Base-by-base conservation (phyloP, 139 green algal species). In the Klebsormidium nitens region DNA sequence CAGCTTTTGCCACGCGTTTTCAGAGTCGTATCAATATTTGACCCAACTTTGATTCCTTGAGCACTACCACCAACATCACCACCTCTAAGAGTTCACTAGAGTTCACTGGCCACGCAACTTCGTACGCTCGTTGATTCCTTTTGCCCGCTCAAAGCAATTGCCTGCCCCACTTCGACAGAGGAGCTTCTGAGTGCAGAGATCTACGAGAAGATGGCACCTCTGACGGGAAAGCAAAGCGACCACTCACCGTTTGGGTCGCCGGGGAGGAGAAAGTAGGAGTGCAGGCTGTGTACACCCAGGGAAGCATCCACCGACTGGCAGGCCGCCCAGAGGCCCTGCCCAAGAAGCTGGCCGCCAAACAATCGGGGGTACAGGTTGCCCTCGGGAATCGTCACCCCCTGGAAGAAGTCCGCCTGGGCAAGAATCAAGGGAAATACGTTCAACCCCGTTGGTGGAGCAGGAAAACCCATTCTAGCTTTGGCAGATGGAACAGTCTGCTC, bases 231-330 rank as follows among this genome's bases (percentile, higher is more conserved):
- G 44, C n/a, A n/a, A n/a, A n/a, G n/a, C n/a, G 44, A 17, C 44
- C 17, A 14, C 44, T 52, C 44, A 52, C 56, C 14, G 29, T 14
- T 64, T 14, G 29, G 14, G n/a, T 67, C 59, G 29, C 59, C 59
- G 23, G 59, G 19, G 5, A 67, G 19, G n/a, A 67, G 59, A 19
- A 67, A 67, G 59, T 67, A 67, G 23, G 59, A 67, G 23, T 67
- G 59, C 23, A 67, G 59, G 59, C 59, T 67, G 38, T 67, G 59
- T 8, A 67, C 59, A 8, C 58, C 5, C 19, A 67, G 59, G 19
- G 6, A 55, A 14, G 6, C 5, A 26, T 55, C 29, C 26, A 67
- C 14, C n/a, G 59, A 67, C 37, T 52, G n/a, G 59, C 37, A 67
- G 8, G 59, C 59, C 37, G 59, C 37, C 23, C 19, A 17, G 19